Evolutionary conservation across 2,329 filamentous ascomycete genomes (phyloP).

Genomic region (Trichoderma hamatum): DNA sequence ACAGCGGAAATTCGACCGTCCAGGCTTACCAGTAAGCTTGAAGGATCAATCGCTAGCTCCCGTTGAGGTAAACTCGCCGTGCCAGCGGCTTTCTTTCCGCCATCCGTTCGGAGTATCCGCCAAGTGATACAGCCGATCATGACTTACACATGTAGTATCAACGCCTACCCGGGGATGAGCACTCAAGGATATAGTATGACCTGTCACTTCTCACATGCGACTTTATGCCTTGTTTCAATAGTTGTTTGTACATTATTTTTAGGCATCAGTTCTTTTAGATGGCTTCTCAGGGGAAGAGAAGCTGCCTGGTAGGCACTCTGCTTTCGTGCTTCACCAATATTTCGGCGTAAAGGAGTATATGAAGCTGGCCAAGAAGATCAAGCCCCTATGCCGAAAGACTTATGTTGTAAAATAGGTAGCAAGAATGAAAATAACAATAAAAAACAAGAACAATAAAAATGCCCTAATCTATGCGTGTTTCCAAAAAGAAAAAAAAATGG

Average conservation of each 20-base stretch:
- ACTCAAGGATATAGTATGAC: neutral
- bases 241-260: neutral
- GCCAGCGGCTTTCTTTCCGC: too few relatives aligned
- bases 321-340: neutral
- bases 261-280: neutral
- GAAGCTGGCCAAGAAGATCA: neutral
- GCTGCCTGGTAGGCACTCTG: neutral
- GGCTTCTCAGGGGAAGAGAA: neutral
- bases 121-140: too few relatives aligned
- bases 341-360: neutral
- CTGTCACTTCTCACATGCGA: neutral
- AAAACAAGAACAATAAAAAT: neutral
- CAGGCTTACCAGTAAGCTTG: neutral
- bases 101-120: too few relatives aligned
- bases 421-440: neutral
- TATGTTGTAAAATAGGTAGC: neutral
- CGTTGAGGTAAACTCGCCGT: neutral
- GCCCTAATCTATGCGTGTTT: slow-evolving; percentile 7
- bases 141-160: too few relatives aligned
- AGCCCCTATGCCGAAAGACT: neutral
- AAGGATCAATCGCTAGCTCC: neutral
- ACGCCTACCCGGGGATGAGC: neutral
- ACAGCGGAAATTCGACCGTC: neutral
- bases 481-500: slow-evolving; percentile 1
- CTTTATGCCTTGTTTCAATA: neutral